phyloP scores from a whole-genome alignment of 1,284 basidiomycete genomes.

The Malassezia equina region DNA sequence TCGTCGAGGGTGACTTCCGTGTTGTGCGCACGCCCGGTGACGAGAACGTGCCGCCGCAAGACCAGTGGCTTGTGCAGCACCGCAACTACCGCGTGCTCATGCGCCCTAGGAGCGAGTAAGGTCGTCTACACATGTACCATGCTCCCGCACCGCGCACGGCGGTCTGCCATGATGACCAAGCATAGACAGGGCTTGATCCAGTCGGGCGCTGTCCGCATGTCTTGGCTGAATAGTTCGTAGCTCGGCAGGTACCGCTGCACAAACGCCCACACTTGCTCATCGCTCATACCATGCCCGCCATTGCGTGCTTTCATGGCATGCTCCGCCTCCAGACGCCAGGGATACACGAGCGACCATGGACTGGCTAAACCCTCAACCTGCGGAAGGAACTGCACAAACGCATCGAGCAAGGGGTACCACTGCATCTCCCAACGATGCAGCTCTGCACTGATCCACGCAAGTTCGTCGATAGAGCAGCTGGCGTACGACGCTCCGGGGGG shows the following conservation, averaged over 20 bases:
- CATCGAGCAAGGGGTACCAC: slow-evolving; percentile 61
- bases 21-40: slow-evolving; percentile 18
- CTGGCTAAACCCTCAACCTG: neutral
- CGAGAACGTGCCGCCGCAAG: slow-evolving; percentile 4
- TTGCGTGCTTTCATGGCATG: slow-evolving; percentile 71
- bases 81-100: slow-evolving; percentile 19
- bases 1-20: slow-evolving; percentile 32
- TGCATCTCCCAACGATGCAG: slow-evolving; percentile 56
- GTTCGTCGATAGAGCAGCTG: slow-evolving; percentile 50
- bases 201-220: neutral
- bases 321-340: slow-evolving; percentile 77
- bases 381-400: slow-evolving; percentile 56
- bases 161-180: slow-evolving; percentile 2
- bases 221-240: slow-evolving; percentile 22
- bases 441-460: slow-evolving; percentile 58
- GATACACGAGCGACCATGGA: slow-evolving; percentile 30
- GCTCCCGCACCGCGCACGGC: neutral
- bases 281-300: slow-evolving; percentile 74
- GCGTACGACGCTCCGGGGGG: slow-evolving; percentile 27
- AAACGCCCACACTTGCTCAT: slow-evolving; percentile 63
- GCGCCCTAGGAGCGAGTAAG: slow-evolving; percentile 8
- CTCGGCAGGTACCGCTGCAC: slow-evolving; percentile 28
- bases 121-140: neutral
- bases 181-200: slow-evolving; percentile 1
- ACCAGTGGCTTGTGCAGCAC: slow-evolving; percentile 25